Base-by-base conservation (phyloP, 768 basidiomycete species). In the Crassisporium funariophilum region DNA sequence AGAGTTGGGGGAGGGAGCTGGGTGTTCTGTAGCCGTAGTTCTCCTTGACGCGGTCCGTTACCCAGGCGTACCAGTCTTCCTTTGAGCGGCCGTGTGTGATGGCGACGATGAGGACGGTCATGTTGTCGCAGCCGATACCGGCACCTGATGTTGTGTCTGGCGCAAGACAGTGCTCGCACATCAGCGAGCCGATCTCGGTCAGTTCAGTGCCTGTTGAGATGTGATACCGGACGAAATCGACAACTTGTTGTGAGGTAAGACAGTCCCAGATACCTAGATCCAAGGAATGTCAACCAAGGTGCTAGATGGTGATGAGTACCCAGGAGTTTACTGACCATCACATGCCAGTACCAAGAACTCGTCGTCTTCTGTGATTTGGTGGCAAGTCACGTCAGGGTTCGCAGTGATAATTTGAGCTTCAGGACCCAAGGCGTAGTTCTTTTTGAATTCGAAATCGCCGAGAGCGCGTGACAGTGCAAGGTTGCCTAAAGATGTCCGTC, bases 381-480 rank as follows among this genome's bases (percentile, higher is more conserved):
- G 97, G 35, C 75, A 73, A 13, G 81, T 90, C 54, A 99, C 73
- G 47, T 99, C 97, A 16, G 97, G 97, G 64, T 99, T 82, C 29
- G 91, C 81, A 1, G 97, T 98, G 56, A 99, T 97, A 48, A 95
- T 85, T 68, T 99, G 97, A 40, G 82, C 80, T 69, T 98, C 95
- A 13, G 95, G 85, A 33, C 79, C 67, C 8, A 98, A 67, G 13
- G 78, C 68, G 39, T 81, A 81, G 62, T 95, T 95, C 72, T 95
- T 94, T 77, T 99, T 99, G 79, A 97, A 99, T 54, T 97, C 93
- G 64, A 99, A 98, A 66, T 99, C 97, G 45, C 97, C 97, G 20
- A 99, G 72, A 4, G 97, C 97, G 57, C 97, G 80, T 12, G 95
- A 95, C 29, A 98, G 71, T 0, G 97, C 95, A 46, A 99, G 83